phyloP scores from a whole-genome alignment of 2,329 filamentous ascomycete genomes.

The Curvularia sp. region DNA sequence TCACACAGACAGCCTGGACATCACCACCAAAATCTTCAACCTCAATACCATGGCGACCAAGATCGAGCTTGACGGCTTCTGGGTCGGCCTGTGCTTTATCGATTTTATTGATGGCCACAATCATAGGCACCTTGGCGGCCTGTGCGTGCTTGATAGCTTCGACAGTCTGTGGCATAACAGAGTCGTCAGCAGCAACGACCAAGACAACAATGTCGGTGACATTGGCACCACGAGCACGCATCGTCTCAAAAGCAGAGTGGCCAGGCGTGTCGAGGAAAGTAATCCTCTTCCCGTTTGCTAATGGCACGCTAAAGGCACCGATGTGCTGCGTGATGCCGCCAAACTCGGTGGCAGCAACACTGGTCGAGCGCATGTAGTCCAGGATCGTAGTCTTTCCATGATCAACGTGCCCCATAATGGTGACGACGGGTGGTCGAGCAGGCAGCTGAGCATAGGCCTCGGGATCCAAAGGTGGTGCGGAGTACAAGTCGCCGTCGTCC shows the following conservation, averaged over 20 bases:
- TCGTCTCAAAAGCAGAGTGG: slow-evolving; percentile 92
- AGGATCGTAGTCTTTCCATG: slow-evolving; percentile 97
- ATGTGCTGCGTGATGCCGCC: slow-evolving; percentile 99
- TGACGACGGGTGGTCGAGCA: slow-evolving; percentile 86
- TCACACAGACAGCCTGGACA: slow-evolving; percentile 88
- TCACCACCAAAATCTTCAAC: slow-evolving; percentile 96
- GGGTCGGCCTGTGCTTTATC: slow-evolving; percentile 85
- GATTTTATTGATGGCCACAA: slow-evolving; percentile 97
- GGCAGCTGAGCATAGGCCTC: slow-evolving; percentile 73
- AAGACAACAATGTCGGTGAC: slow-evolving; percentile 97
- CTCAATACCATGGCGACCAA: slow-evolving; percentile 82
- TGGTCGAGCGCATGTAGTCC: slow-evolving; percentile 91
- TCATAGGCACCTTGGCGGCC: slow-evolving; percentile 86
- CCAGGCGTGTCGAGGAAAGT: slow-evolving; percentile 98
- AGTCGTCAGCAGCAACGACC: slow-evolving; percentile 95
- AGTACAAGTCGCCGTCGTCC: slow-evolving; percentile 74
- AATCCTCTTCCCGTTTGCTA: slow-evolving; percentile 83
- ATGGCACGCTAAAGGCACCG: slow-evolving; percentile 90
- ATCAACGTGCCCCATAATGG: slow-evolving; percentile 99
- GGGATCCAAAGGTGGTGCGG: slow-evolving; percentile 57
- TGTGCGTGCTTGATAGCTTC: slow-evolving; percentile 96
- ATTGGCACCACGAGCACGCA: slow-evolving; percentile 93
- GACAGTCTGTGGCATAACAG: slow-evolving; percentile 94
- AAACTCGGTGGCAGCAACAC: slow-evolving; percentile 87
- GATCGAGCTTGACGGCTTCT: slow-evolving; percentile 86